These are phyloP conservation scores for Magnolia sinica DNA, from an alignment of 164 flowering plant genomes.

Conservation along the genomic window DNA sequence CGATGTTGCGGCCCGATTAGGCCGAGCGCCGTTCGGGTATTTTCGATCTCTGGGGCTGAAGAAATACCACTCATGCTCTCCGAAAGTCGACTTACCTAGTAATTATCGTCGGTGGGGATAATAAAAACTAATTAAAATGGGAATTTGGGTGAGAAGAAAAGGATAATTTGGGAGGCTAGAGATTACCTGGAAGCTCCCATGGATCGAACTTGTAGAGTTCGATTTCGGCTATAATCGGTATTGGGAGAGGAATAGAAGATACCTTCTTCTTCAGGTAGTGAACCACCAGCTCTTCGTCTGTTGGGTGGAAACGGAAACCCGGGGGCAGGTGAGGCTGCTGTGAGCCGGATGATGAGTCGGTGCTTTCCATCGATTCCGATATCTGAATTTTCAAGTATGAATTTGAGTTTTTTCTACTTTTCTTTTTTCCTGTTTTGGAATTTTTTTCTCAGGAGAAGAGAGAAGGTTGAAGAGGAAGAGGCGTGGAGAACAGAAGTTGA, in stretches of 20 bases:
- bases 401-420: neutral
- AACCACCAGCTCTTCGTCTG: slow-evolving; percentile 81
- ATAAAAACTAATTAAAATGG: neutral
- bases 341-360: slow-evolving; percentile 50
- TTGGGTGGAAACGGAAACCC: slow-evolving; percentile 80
- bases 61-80: slow-evolving; percentile 93
- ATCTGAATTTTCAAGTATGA: neutral
- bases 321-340: slow-evolving; percentile 80
- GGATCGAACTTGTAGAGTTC: slow-evolving; percentile 85
- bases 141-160: too few species aligned
- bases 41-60: slow-evolving; percentile 89
- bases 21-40: slow-evolving; percentile 88
- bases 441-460: neutral
- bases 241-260: slow-evolving; percentile 58
- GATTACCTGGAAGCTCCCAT: slow-evolving; percentile 80
- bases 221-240: slow-evolving; percentile 71
- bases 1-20: slow-evolving; percentile 83
- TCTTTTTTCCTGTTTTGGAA: neutral
- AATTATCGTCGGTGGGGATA: neutral
- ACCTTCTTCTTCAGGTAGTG: slow-evolving; percentile 77
- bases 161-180: neutral
- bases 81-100: slow-evolving; percentile 77
- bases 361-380: slow-evolving; percentile 41
- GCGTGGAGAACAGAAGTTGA: slow-evolving; percentile 2
- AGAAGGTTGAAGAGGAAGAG: slow-evolving; percentile 4